Evolutionary conservation across 2,329 filamentous ascomycete species (phyloP), one percentile per base, ranked within the genome.

Genomic region (Rutstroemia sp.): DNA sequence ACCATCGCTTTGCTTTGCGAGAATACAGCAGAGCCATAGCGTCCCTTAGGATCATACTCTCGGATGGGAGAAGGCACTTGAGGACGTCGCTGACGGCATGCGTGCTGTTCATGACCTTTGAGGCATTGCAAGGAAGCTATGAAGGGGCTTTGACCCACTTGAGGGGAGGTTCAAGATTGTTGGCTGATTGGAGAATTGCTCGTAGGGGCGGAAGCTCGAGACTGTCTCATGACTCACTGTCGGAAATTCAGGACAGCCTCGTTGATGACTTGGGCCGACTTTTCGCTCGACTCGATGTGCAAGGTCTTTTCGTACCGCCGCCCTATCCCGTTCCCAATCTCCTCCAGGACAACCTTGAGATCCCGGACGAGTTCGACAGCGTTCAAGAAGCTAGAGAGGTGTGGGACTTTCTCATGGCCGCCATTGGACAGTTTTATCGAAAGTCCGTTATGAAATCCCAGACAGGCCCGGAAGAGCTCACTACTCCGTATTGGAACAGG

Each of bases 21-120:
- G 62, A 67, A 46, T 68, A 68, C 51, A 66, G 64, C 55, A 59
- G 62, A 47, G 64, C 66, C 7, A 67, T 68, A 42, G 62, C 65
- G 16, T 59, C 65, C n/a, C 44, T 68, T 2, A 58, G 66, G 45
- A 57, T 55, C 9, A 61, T 67, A 7, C 60, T 68, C 27, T 62
- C 61, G 1, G 66, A 68, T 51, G 66, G 66, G 3, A 62, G 66
- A 27, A 57, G 66, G 19, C 66, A 68, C 60, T 51, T 68, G 46
- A 63, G 66, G 30, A 67, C 66, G 16, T 67, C 65, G 12, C 57
- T 68, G 14, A 68, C 66, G 45, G 64, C 60, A 16, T 68, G 65
- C 48, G 65, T 67, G 21, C 49, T 68, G 14, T 68, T 67, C 46
- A 68, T 68, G 65, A 64, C 64, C 10, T 67, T 68, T 45, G 66